These are phyloP conservation scores for Royoungia palumana DNA, from an alignment of 768 basidiomycete genomes.

Conservation along the genomic window DNA sequence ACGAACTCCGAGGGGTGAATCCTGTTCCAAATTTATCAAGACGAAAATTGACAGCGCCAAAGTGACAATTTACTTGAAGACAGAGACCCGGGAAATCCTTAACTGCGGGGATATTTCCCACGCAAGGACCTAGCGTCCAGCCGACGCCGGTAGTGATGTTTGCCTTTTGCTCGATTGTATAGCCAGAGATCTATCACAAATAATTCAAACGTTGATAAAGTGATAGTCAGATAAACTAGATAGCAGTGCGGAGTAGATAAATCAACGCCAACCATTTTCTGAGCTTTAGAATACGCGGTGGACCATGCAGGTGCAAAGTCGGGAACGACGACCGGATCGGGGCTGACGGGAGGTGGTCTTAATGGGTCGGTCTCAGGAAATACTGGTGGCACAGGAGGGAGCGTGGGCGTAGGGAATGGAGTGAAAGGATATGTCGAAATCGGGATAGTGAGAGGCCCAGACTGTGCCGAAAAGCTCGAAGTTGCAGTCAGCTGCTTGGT, in stretches of 20 bases:
- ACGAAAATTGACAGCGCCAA: neutral
- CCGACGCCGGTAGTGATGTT: slow-evolving; percentile 60
- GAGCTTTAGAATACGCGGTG: slow-evolving; percentile 56
- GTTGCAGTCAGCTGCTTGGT: slow-evolving; percentile 4
- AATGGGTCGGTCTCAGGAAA: slow-evolving; percentile 55
- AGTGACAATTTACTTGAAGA: slow-evolving; percentile 47
- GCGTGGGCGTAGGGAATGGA: slow-evolving; percentile 60
- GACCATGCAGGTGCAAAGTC: slow-evolving; percentile 55
- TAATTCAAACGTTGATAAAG: slow-evolving; percentile 1
- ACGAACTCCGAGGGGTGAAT: slow-evolving; percentile 78
- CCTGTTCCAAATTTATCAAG: slow-evolving; percentile 33
- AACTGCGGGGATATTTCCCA: slow-evolving; percentile 62
- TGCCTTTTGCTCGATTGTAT: slow-evolving; percentile 62
- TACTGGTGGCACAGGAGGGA: slow-evolving; percentile 47
- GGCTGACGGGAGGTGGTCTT: slow-evolving; percentile 52
- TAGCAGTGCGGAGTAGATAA: neutral
- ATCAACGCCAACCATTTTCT: slow-evolving; percentile 41
- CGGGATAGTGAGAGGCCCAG: slow-evolving; percentile 33
- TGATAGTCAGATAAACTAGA: neutral
- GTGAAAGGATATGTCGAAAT: slow-evolving; percentile 46
- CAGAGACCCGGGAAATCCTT: slow-evolving; percentile 64
- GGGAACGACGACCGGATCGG: slow-evolving; percentile 38
- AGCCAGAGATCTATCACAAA: slow-evolving; percentile 38
- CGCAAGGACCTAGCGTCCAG: slow-evolving; percentile 55
- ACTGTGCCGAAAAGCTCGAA: slow-evolving; percentile 11